These are phyloP conservation scores for Dictyostelium firmibasis DNA, from an alignment of 78 protist species.

Conservation along the genomic window DNA sequence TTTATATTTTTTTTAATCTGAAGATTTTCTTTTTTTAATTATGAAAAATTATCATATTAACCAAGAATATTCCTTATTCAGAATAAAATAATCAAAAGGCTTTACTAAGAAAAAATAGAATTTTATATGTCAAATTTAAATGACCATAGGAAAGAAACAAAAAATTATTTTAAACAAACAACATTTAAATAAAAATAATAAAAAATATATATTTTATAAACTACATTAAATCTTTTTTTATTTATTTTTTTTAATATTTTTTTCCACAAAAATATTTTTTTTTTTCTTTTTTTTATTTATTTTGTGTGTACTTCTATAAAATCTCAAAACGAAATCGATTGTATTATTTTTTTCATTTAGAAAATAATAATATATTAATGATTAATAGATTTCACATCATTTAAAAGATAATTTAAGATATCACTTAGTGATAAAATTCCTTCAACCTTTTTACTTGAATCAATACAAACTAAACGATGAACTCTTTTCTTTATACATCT, in stretches of 20 bases:
- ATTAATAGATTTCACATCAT: slow-evolving; percentile 8
- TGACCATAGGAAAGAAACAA: background rate
- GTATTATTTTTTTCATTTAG: background rate
- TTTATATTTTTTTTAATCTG: no score
- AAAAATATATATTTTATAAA: no score
- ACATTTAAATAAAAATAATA: no score
- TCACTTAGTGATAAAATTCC: slow-evolving; percentile 73
- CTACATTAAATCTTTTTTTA: background rate
- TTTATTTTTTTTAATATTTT: no score
- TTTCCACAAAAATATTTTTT: background rate
- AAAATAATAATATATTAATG: background rate
- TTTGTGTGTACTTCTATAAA: background rate
- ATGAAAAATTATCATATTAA: no score
- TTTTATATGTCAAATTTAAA: background rate
- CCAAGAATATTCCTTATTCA: no score
- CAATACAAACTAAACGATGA: slow-evolving; percentile 74
- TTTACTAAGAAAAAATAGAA: background rate
- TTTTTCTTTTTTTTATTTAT: no score
- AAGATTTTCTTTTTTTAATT: no score
- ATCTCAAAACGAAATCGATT: background rate
- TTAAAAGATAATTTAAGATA: slow-evolving; percentile 65
- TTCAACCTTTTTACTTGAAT: slow-evolving; percentile 57
- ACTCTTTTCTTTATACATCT: slow-evolving; percentile 72
- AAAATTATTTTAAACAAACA: no score
- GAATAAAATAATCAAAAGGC: no score